phyloP scores from a whole-genome alignment of 2,329 filamentous ascomycete species.

The Biscogniauxia marginata region DNA sequence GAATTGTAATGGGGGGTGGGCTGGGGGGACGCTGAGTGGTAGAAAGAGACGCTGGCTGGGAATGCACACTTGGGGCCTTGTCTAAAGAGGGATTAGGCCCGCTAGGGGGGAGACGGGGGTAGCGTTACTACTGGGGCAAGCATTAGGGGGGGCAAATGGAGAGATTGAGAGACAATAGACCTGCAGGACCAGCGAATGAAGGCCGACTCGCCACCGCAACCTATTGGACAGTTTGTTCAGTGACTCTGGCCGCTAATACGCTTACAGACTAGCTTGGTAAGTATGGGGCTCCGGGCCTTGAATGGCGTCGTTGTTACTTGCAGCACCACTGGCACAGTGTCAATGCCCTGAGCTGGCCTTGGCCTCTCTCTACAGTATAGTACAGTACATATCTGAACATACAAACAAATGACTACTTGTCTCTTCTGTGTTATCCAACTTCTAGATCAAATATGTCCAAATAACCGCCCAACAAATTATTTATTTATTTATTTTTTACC shows the following conservation, averaged over 20 bases:
- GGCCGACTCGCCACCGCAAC: constrained; percentile 19
- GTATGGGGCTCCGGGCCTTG: not conserved
- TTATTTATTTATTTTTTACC: not conserved
- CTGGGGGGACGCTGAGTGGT: constrained; percentile 1
- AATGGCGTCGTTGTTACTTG: not conserved
- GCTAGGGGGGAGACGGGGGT: not conserved
- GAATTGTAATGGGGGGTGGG: constrained; percentile 12
- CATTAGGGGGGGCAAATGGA: not conserved
- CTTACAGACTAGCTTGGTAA: constrained; percentile 6
- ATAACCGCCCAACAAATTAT: not conserved
- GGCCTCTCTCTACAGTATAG: not conserved
- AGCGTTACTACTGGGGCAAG: not conserved
- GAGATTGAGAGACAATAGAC: constrained; percentile 15
- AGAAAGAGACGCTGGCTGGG: not conserved
- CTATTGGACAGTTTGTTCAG: constrained; percentile 13
- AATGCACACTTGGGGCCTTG: not conserved
- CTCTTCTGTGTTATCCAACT: too few species aligned
- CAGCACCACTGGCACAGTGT: not conserved
- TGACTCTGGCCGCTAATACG: constrained; percentile 4
- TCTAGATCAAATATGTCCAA: too few species aligned
- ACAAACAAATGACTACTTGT: too few species aligned
- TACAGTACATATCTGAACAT: not conserved
- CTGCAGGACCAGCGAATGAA: constrained; percentile 17
- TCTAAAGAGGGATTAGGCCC: not conserved
- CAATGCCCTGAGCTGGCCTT: not conserved